Evolutionary conservation across 129 eudicot species (phyloP), one percentile per base, ranked within the genome.

Genomic region (Centaurea solstitialis): DNA sequence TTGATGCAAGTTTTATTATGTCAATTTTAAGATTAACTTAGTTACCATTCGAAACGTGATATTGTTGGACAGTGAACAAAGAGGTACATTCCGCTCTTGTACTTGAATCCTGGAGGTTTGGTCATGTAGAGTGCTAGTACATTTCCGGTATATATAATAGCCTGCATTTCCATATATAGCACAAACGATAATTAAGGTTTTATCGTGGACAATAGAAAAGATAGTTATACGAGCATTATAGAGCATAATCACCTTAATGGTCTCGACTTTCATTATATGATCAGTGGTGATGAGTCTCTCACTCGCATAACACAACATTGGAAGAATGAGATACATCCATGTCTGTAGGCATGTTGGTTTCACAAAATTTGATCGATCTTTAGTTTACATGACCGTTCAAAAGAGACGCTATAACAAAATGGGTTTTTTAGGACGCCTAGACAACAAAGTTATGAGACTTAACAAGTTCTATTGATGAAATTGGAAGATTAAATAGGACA

Each of bases 1-100:
- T 15, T 39, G 47, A 70, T 17, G 6, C 61, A 6, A 30, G 18
- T 12, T 33, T 26, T 9, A 2, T 65, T 71, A 26, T 57, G 1
- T 64, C 13, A 15, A 18, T 43, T 78, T 75, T 82, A 47, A 15
- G 18, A 28, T 15, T 15, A 15, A 15, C 45, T 77, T 84, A 33
- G 37, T 33, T 33, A 96, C 99, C 99, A 96, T 82, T 96, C 99
- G 47, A 84, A 96, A 50, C 68, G 80, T 7, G 99, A 93, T 79
- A 96, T 84, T 82, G 87, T 89, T 72, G 97, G 99, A 76, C 99
- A 96, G 79, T 93, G 94, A 84, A 96, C 94, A 43, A 96, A 96
- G 20, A 96, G 87, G 88, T 96, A 96, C 99, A 96, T 96, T 67
- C 99, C 99, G 68, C 99, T 96, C 89, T 96, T 93, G 91, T 96